Evolutionary conservation across 768 basidiomycete genomes (phyloP), one percentile per base, ranked within the genome.

Genomic region (Rhizopogon vulgaris): DNA sequence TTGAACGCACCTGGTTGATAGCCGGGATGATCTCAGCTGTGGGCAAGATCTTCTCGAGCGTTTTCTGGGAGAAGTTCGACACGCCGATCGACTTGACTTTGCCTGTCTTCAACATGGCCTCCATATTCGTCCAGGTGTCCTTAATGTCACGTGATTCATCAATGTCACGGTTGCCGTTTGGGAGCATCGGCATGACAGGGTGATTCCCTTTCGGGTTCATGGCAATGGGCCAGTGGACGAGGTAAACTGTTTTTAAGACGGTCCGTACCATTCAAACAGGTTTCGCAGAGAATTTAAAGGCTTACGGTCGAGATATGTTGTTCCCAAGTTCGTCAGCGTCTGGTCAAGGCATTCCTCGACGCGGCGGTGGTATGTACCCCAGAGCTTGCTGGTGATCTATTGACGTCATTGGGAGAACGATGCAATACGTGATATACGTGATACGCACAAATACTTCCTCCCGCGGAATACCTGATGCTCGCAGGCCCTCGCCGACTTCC

Each of bases 81-180:
- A 84, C 82, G 28, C 90, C 90, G 59, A 88, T 87, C 22, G 72
- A 61, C 57, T 62, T 70, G 56, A 83, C 82, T 67, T 85, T 87
- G 59, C 84, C 87, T 60, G 80, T 84, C 65, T 79, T 80, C 53
- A 81, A 66, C 28, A 91, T 56, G 9, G 71, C 80, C 65, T 93
- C 91, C 85, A 94, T 85, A 65, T 86, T 82, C 60, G 79, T 82
- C 90, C 91, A 93, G 12, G 92, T 92, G 47, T 90, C 78, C 48
- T 66, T 71, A 60, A 90, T 63, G 25, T 80, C 73, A 80, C 87
- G 87, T 38, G 78, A 72, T 58, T 77, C 75, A 58, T 84, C 80
- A 42, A 87, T 71, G 62, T 90, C 87, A 36, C 87, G 77, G 58
- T 72, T 76, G 52, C 87, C 80, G 62, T 84, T 73, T 0, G 82